Percentiles rank a stretch among this genome's conserved stretches.
Evolutionary conservation across 768 basidiomycete species (phyloP).

Genomic region (Clitopilus hobsonii): DNA sequence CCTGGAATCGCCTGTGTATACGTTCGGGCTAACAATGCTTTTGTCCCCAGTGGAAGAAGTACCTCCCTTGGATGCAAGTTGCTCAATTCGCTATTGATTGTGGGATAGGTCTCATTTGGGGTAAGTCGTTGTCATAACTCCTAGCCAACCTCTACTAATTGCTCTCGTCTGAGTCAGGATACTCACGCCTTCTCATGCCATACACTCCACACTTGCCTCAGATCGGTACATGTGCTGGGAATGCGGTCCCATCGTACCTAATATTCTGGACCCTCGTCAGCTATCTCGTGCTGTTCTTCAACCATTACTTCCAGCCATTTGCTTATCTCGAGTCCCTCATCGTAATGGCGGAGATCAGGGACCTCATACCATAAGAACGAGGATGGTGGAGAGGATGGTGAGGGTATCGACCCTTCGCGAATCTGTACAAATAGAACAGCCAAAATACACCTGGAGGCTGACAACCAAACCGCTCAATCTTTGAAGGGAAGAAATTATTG

Average conservation of each 20-base stretch:
- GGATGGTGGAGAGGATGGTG: background rate
- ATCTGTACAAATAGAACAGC: too few species aligned
- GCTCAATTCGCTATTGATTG: constrained; percentile 93
- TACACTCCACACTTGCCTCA: constrained; percentile 59
- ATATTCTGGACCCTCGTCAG: constrained; percentile 85
- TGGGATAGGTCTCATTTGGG: constrained; percentile 83
- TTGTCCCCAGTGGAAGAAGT: constrained; percentile 93
- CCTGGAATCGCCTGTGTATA: background rate
- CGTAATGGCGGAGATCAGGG: background rate
- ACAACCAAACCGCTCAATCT: too few species aligned
- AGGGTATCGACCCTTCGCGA: too few species aligned
- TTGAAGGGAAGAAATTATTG: too few species aligned
- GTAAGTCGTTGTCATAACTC: constrained; percentile 50
- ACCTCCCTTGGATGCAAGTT: constrained; percentile 95
- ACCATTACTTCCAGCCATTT: constrained; percentile 82
- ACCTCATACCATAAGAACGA: background rate
- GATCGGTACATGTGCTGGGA: constrained; percentile 81
- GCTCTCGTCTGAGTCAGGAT: constrained; percentile 44
- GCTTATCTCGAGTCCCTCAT: background rate
- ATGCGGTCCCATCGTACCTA: constrained; percentile 80
- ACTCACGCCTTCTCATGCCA: constrained; percentile 71
- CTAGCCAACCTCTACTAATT: constrained; percentile 4
- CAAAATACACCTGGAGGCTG: too few species aligned
- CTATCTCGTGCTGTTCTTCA: constrained; percentile 94
- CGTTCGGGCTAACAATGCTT: background rate